Conservation (phyloP, 768 basidiomycete genomes). For the Leccinum subgranulosum region DNA sequence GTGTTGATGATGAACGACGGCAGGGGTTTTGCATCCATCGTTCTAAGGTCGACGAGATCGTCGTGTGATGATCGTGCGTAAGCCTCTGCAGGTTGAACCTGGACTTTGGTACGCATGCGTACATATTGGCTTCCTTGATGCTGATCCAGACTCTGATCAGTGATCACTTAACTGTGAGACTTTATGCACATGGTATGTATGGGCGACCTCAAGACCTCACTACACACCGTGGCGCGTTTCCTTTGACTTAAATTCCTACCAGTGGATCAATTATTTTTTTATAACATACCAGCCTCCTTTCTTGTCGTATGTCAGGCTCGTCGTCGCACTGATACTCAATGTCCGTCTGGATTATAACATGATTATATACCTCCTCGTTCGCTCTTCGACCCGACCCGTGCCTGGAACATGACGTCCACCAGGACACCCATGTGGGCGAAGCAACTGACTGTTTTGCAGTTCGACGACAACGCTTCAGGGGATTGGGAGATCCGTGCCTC, state of each 20-base stretch:
- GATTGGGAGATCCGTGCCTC: not conserved
- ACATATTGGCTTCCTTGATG: not conserved
- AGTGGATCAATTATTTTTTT: not conserved
- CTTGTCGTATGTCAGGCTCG: not conserved
- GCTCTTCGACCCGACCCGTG: too few relatives aligned
- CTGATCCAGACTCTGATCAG: not conserved
- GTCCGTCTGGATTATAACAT: too few relatives aligned
- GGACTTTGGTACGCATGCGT: not conserved
- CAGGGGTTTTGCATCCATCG: conserved; percentile 61
- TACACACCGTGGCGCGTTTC: not conserved
- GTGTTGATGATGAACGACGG: not conserved
- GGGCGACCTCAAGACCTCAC: not conserved
- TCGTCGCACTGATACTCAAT: too few relatives aligned
- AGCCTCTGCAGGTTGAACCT: not conserved
- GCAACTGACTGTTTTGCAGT: too few relatives aligned
- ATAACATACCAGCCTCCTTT: not conserved
- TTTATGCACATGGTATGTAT: not conserved
- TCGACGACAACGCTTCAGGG: too few relatives aligned
- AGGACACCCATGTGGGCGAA: too few relatives aligned
- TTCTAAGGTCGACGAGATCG: conserved; percentile 66
- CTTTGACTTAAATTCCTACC: not conserved
- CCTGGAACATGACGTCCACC: too few relatives aligned
- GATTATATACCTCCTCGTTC: not conserved
- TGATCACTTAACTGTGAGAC: not conserved
- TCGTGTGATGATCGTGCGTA: conserved; percentile 17